Conservation (phyloP, 2,329 filamentous ascomycete genomes). For the Fonsecaea nubica region DNA sequence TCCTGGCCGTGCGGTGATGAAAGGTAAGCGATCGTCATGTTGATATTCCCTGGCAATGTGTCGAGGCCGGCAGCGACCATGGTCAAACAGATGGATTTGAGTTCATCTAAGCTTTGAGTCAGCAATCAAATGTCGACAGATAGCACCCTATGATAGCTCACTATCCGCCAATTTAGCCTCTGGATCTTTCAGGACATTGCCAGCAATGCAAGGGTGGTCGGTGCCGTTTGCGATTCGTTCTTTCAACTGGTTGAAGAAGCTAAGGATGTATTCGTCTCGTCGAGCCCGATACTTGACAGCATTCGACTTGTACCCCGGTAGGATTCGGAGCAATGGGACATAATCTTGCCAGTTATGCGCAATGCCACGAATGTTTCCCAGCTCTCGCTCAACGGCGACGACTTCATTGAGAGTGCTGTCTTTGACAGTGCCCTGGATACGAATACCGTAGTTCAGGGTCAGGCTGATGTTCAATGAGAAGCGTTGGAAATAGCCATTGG, state of each 20-base stretch:
- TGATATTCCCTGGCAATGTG: slow-evolving; percentile 77
- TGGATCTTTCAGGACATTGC: slow-evolving; percentile 72
- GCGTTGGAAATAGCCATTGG: slow-evolving; percentile 73
- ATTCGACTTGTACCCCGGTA: slow-evolving; percentile 65
- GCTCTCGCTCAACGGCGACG: slow-evolving; percentile 70
- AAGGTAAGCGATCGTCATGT: slow-evolving; percentile 79
- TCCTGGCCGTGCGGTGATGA: slow-evolving; percentile 69
- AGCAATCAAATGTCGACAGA: neutral
- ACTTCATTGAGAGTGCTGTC: slow-evolving; percentile 73
- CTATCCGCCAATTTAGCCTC: slow-evolving; percentile 71
- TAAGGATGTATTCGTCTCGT: slow-evolving; percentile 69
- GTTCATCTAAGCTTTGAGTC: slow-evolving; percentile 63
- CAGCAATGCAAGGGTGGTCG: slow-evolving; percentile 71
- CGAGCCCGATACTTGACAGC: slow-evolving; percentile 69
- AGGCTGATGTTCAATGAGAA: slow-evolving; percentile 78
- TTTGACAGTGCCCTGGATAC: slow-evolving; percentile 72
- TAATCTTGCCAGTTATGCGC: slow-evolving; percentile 73
- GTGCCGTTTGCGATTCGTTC: slow-evolving; percentile 66
- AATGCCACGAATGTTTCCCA: slow-evolving; percentile 76
- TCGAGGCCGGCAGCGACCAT: slow-evolving; percentile 82
- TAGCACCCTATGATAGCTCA: slow-evolving; percentile 41
- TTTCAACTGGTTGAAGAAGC: slow-evolving; percentile 63
- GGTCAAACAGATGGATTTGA: slow-evolving; percentile 79
- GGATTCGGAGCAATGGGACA: slow-evolving; percentile 71
- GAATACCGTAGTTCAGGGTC: slow-evolving; percentile 78